Percentiles rank a stretch among this genome's conserved stretches.
Evolutionary conservation across 2,329 filamentous ascomycete genomes (phyloP).

Genomic region (Canariomyces notabilis): DNA sequence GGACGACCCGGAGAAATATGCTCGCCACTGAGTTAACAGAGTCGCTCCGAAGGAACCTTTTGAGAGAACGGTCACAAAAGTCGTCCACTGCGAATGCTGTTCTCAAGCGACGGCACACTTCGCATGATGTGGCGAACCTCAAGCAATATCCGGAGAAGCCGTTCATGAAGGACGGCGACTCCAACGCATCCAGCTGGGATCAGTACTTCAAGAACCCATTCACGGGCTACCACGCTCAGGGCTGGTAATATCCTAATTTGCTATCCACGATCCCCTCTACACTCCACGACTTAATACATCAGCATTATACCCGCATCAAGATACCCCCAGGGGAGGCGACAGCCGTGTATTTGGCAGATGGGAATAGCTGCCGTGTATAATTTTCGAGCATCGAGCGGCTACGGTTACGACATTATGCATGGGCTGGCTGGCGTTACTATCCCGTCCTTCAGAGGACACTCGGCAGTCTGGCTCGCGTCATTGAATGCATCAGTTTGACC

Average conservation of each 20-base stretch:
- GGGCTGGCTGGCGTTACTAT: conserved; percentile 20
- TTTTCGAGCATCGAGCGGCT: conserved; percentile 20
- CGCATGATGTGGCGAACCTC: conserved; percentile 84
- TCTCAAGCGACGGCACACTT: conserved; percentile 83
- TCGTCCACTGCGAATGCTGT: conserved; percentile 83
- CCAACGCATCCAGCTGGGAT: conserved; percentile 72
- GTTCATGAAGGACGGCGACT: conserved; percentile 55
- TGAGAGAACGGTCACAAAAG: conserved; percentile 95
- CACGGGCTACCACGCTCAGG: conserved; percentile 77
- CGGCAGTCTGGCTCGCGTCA: background rate
- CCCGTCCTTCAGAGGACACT: background rate
- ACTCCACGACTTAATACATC: conserved; percentile 12
- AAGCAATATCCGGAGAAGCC: conserved; percentile 70
- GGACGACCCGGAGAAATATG: conserved; percentile 93
- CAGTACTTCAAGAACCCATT: conserved; percentile 78
- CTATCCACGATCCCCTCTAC: conserved; percentile 9
- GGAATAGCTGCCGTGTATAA: conserved; percentile 23
- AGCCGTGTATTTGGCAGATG: conserved; percentile 19
- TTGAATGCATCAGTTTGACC: conserved; percentile 23
- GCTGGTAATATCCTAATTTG: conserved; percentile 59
- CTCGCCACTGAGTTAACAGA: conserved; percentile 90
- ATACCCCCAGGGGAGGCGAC: conserved; percentile 23
- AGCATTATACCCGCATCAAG: conserved; percentile 12
- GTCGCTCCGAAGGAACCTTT: conserved; percentile 81
- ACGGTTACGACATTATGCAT: conserved; percentile 24